These are phyloP conservation scores for Boletus speciosus DNA, from an alignment of 768 basidiomycete species.

Conservation along the genomic window DNA sequence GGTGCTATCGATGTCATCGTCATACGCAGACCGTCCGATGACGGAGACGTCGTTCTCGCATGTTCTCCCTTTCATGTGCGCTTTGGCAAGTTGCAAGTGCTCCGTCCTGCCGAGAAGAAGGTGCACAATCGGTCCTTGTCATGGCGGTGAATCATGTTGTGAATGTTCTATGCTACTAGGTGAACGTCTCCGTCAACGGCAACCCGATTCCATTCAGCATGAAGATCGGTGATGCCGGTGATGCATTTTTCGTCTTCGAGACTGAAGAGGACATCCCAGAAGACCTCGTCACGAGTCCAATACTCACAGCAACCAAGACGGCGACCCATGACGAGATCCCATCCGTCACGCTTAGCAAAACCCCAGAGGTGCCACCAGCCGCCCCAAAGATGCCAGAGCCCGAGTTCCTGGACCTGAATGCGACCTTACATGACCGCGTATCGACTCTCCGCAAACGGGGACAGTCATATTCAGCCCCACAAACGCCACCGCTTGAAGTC, in stretches of 20 bases:
- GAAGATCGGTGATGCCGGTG: conserved; percentile 99
- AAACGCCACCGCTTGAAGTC: conserved; percentile 37
- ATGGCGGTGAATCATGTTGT: neutral
- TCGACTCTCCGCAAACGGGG: conserved; percentile 20
- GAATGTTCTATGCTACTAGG: conserved; percentile 43
- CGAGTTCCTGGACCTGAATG: conserved; percentile 84
- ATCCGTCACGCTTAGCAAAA: conserved; percentile 15
- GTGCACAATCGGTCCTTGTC: conserved; percentile 35
- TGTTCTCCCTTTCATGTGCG: conserved; percentile 97
- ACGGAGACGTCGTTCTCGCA: conserved; percentile 65
- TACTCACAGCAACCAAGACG: conserved; percentile 61
- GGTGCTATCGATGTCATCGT: conserved; percentile 99
- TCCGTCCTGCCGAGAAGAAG: conserved; percentile 92
- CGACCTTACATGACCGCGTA: conserved; percentile 22
- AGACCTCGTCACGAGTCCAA: conserved; percentile 90
- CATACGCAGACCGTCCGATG: conserved; percentile 66
- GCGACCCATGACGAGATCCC: conserved; percentile 30
- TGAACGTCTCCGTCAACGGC: conserved; percentile 86
- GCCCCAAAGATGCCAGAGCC: conserved; percentile 48
- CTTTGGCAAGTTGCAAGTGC: conserved; percentile 95
- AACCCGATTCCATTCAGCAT: conserved; percentile 86
- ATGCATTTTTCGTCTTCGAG: conserved; percentile 98
- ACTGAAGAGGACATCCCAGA: conserved; percentile 92
- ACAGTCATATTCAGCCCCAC: conserved; percentile 28
- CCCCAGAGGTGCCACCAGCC: conserved; percentile 5